Conservation (phyloP, 202 grass and related monocot species). For the Brachypodium distachyon region DNA sequence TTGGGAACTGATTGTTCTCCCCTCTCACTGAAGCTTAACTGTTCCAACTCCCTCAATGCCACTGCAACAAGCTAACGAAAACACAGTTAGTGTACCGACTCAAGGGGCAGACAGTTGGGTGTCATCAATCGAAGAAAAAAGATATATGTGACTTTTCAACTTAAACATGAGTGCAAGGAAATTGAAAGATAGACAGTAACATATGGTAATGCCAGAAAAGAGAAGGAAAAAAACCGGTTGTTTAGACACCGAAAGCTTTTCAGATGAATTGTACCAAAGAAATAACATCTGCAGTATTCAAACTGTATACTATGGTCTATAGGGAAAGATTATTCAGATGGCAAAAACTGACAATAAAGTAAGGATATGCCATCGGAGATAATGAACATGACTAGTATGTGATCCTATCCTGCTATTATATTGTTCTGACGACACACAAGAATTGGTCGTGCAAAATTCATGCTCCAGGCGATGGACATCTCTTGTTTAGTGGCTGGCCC, state of each 20-base stretch:
- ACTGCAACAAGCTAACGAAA: constrained; percentile 28
- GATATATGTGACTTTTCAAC: not conserved
- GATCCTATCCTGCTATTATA: not conserved
- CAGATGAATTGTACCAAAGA: not conserved
- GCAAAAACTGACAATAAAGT: not conserved
- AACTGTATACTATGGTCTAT: not conserved
- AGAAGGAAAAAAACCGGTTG: not conserved
- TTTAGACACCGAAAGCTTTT: not conserved
- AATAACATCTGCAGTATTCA: not conserved
- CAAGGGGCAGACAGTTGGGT: not conserved
- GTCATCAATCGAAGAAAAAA: not conserved
- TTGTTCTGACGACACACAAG: not conserved
- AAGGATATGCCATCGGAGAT: not conserved
- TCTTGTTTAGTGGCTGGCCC: not conserved
- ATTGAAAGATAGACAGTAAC: not conserved
- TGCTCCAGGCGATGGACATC: not conserved
- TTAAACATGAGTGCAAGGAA: not conserved
- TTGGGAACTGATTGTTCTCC: not conserved
- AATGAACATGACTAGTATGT: not conserved
- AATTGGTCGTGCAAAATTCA: not conserved
- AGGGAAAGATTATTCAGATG: not conserved
- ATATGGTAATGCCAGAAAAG: not conserved
- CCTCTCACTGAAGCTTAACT: not conserved
- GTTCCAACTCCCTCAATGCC: constrained; percentile 39
- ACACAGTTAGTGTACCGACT: not conserved